Conservation (phyloP, 345 rosid genomes). For the Mangifera indica region DNA sequence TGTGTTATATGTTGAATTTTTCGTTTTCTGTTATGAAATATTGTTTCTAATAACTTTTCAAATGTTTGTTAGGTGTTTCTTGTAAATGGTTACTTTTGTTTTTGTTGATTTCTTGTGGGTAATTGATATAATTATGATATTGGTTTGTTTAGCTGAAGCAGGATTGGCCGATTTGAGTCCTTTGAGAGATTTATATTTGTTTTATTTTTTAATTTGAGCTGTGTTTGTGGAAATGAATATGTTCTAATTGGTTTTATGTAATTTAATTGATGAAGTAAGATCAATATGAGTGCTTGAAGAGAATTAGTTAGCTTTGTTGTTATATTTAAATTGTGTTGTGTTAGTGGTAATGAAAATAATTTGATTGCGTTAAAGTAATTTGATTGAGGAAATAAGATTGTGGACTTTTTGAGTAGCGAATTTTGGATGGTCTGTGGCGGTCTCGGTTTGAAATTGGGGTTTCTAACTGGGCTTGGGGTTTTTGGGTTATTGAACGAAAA, state of each 20-base stretch:
- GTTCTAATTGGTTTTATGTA: too few species aligned
- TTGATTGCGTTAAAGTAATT: too few species aligned
- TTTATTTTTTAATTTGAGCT: not conserved
- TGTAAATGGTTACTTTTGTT: not conserved
- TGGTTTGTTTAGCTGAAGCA: not conserved
- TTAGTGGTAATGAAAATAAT: too few species aligned
- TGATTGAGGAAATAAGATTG: too few species aligned
- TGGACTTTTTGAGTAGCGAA: not conserved
- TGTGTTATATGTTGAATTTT: not conserved
- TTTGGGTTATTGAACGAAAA: too few species aligned
- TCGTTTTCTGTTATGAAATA: not conserved
- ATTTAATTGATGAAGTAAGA: too few species aligned
- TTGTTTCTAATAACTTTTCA: not conserved
- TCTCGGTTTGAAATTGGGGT: not conserved
- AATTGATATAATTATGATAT: not conserved
- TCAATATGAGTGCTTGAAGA: too few species aligned
- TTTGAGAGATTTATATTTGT: not conserved
- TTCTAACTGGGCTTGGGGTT: not conserved
- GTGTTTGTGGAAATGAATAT: not conserved
- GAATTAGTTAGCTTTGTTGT: too few species aligned
- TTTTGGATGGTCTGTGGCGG: not conserved
- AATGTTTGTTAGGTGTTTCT: not conserved
- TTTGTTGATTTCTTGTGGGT: not conserved
- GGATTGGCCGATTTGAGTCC: not conserved
- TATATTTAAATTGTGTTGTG: too few species aligned